Evolutionary conservation across 768 basidiomycete genomes (phyloP).

Genomic region (Rossbeevera mucosa): DNA sequence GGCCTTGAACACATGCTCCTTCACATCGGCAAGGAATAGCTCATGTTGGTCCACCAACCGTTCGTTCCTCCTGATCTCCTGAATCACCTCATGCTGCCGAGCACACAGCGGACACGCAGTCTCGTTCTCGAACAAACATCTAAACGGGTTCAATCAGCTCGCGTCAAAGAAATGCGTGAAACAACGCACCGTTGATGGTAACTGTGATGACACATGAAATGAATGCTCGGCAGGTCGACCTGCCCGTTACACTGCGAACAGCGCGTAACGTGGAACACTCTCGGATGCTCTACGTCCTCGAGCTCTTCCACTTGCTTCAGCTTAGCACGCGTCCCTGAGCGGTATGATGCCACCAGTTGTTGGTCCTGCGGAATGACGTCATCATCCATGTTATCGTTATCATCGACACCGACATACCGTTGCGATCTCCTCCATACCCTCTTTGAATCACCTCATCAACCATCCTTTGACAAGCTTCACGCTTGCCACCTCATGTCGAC

Average conservation of each 20-base stretch:
- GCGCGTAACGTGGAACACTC: conserved; percentile 90
- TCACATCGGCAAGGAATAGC: conserved; percentile 71
- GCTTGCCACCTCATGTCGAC: conserved; percentile 84
- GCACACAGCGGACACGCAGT: conserved; percentile 88
- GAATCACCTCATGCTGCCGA: conserved; percentile 80
- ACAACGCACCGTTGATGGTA: conserved; percentile 81
- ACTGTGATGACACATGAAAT: conserved; percentile 98
- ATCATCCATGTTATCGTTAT: neutral
- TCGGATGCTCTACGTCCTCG: conserved; percentile 70
- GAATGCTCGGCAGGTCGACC: conserved; percentile 87
- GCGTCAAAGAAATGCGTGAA: neutral
- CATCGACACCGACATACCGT: conserved; percentile 48
- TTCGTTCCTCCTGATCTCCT: conserved; percentile 82
- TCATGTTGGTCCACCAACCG: conserved; percentile 79
- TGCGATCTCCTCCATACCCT: conserved; percentile 70
- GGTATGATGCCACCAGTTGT: conserved; percentile 82
- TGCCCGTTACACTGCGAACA: conserved; percentile 88
- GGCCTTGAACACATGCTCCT: conserved; percentile 63
- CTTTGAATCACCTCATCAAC: conserved; percentile 74
- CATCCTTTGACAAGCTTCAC: conserved; percentile 91
- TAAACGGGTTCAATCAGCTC: conserved; percentile 26
- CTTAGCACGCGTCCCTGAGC: conserved; percentile 75
- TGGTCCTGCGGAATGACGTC: conserved; percentile 59
- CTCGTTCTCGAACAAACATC: conserved; percentile 86
- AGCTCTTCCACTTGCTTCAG: conserved; percentile 79